These are phyloP conservation scores for Fusarium staphyleae DNA, from an alignment of 2,329 filamentous ascomycete species.

Conservation along the genomic window DNA sequence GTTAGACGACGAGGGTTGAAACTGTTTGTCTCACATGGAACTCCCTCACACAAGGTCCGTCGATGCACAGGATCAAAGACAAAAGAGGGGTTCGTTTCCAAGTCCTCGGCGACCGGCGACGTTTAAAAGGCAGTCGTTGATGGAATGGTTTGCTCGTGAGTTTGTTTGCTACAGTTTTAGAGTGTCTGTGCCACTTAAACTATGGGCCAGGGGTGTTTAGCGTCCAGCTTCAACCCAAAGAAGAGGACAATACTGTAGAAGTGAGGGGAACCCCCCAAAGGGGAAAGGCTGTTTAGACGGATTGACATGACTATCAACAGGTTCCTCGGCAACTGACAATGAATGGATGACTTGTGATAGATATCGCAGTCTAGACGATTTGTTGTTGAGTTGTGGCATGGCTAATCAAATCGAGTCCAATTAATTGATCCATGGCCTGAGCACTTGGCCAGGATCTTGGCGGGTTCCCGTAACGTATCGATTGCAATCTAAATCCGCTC, in stretches of 20 bases:
- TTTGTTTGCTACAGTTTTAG: conserved; percentile 1
- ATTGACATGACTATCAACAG: background rate
- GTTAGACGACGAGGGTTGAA: conserved; percentile 20
- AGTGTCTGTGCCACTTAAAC: conserved; percentile 22
- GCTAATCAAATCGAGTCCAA: too few relatives aligned
- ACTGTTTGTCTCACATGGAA: conserved; percentile 28
- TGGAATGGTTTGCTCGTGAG: background rate
- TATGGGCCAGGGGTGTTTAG: background rate
- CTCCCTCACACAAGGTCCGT: conserved; percentile 18
- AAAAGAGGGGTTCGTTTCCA: background rate
- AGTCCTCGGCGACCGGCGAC: background rate
- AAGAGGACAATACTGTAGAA: conserved; percentile 6
- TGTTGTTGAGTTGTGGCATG: too few relatives aligned
- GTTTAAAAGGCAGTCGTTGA: background rate
- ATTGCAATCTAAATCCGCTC: too few relatives aligned
- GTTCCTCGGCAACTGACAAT: conserved; percentile 23
- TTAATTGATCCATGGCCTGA: background rate
- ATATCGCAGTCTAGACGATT: too few relatives aligned
- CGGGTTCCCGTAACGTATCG: background rate
- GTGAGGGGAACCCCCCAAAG: conserved; percentile 30
- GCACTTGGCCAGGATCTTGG: background rate
- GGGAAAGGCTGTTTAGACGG: conserved; percentile 21
- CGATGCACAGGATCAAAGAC: background rate
- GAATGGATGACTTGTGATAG: conserved; percentile 23
- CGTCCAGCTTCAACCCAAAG: background rate